These are phyloP conservation scores for Acanthamoeba sp. DNA, from an alignment of 208 protist species.

Conservation along the genomic window DNA sequence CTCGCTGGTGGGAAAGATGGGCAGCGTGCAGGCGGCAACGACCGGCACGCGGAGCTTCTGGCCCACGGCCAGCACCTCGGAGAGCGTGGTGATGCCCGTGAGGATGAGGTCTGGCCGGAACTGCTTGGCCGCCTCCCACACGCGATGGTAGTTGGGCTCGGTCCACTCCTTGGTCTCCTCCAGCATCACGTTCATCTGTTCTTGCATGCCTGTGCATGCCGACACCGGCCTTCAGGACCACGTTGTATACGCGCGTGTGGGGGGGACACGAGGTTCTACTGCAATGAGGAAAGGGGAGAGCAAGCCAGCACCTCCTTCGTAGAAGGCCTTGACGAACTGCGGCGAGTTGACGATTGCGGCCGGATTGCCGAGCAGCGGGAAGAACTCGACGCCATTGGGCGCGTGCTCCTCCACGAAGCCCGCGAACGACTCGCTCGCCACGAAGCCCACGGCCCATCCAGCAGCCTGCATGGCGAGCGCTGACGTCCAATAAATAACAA, in stretches of 20 bases:
- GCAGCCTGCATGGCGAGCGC: background rate
- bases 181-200: slow-evolving; percentile 3
- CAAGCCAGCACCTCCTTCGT: background rate
- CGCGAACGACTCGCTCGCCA: background rate
- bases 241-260: background rate
- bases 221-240: too few species aligned
- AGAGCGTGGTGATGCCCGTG: slow-evolving; percentile 7
- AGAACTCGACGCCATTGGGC: slow-evolving; percentile 23
- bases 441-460: background rate
- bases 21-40: background rate
- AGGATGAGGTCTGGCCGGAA: slow-evolving; percentile 13
- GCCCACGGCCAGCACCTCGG: slow-evolving; percentile 25
- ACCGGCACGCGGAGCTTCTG: slow-evolving; percentile 23
- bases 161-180: slow-evolving; percentile 16
- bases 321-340: slow-evolving; percentile 13
- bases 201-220: background rate
- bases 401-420: background rate
- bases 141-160: slow-evolving; percentile 8
- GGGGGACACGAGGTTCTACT: too few species aligned
- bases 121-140: slow-evolving; percentile 35
- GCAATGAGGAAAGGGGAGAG: too few species aligned
- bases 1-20: slow-evolving; percentile 27
- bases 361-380: background rate
- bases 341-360: slow-evolving; percentile 13
- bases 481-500: background rate